Conservation (phyloP, 768 basidiomycete genomes). For the Artomyces pyxidatus region DNA sequence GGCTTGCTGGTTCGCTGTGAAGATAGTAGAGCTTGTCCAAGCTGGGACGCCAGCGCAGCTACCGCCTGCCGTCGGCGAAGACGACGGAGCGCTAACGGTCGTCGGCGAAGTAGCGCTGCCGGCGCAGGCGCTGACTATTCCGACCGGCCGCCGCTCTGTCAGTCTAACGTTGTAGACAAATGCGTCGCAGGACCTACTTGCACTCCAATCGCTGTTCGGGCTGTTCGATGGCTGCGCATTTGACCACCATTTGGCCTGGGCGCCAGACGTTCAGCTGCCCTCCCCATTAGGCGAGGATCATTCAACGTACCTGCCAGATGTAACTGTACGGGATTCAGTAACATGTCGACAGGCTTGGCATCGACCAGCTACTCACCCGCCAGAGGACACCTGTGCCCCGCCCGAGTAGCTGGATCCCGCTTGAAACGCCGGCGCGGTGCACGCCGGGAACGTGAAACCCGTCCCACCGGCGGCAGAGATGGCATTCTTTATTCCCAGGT, state of each 20-base stretch:
- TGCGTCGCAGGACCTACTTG: conserved; percentile 39
- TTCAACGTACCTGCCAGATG: conserved; percentile 47
- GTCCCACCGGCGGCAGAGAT: conserved; percentile 56
- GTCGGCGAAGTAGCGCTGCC: conserved; percentile 23
- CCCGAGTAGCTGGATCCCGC: conserved; percentile 43
- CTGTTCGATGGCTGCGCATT: conserved; percentile 36
- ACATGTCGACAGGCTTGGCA: conserved; percentile 5
- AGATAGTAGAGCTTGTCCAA: conserved; percentile 41
- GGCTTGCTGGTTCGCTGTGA: conserved; percentile 44
- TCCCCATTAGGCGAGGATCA: background rate
- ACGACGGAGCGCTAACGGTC: conserved; percentile 5
- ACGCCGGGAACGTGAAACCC: conserved; percentile 58
- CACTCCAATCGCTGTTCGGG: conserved; percentile 54
- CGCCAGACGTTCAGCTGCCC: background rate
- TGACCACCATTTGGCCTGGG: conserved; percentile 56
- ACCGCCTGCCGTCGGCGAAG: conserved; percentile 21
- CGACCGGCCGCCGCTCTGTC: too few species aligned
- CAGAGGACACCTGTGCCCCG: conserved; percentile 44
- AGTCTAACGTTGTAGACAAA: too few species aligned
- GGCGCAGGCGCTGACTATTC: conserved; percentile 45
- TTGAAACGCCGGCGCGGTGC: conserved; percentile 46
- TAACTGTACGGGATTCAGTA: conserved; percentile 30
- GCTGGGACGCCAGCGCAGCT: conserved; percentile 41
- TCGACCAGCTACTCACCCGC: conserved; percentile 34
- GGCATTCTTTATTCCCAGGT: conserved; percentile 52